phyloP scores from a whole-genome alignment of 768 basidiomycete species.

The Boletus tomentosulus region DNA sequence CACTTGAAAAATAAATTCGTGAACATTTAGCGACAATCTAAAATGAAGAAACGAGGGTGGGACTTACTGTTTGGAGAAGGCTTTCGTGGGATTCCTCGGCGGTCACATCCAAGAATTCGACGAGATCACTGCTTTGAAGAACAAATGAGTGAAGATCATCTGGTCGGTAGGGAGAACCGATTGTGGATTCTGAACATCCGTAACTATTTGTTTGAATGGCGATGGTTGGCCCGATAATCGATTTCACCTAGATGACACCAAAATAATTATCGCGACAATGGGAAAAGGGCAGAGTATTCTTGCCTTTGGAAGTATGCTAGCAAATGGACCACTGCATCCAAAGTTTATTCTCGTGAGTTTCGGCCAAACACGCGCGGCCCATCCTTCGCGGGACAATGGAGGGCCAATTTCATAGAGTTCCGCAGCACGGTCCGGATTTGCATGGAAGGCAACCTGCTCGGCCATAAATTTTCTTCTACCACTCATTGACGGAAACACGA shows the following conservation, averaged over 20 bases:
- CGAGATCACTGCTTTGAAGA: neutral
- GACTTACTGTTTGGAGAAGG: slow-evolving; percentile 5
- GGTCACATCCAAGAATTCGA: slow-evolving; percentile 4
- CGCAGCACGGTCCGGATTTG: neutral
- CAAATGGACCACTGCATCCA: slow-evolving; percentile 5
- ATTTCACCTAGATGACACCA: neutral
- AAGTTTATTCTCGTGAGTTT: neutral
- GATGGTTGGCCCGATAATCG: slow-evolving; percentile 5
- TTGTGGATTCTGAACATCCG: neutral
- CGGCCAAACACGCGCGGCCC: slow-evolving; percentile 10
- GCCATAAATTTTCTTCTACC: neutral
- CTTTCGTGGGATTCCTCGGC: neutral
- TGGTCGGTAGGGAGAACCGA: neutral
- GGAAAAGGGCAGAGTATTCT: neutral
- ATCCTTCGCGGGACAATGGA: slow-evolving; percentile 2
- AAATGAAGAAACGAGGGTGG: neutral
- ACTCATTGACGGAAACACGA: neutral
- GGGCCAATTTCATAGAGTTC: slow-evolving; percentile 8
- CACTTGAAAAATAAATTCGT: neutral
- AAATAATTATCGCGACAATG: neutral
- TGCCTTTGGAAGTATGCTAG: neutral
- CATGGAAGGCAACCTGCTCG: neutral
- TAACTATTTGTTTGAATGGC: slow-evolving; percentile 1
- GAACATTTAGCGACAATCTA: too few species aligned
- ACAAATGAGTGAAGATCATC: slow-evolving; percentile 1